Conservation (phyloP, 495 filamentous ascomycete genomes). For the Aspergillus bridgeri region DNA sequence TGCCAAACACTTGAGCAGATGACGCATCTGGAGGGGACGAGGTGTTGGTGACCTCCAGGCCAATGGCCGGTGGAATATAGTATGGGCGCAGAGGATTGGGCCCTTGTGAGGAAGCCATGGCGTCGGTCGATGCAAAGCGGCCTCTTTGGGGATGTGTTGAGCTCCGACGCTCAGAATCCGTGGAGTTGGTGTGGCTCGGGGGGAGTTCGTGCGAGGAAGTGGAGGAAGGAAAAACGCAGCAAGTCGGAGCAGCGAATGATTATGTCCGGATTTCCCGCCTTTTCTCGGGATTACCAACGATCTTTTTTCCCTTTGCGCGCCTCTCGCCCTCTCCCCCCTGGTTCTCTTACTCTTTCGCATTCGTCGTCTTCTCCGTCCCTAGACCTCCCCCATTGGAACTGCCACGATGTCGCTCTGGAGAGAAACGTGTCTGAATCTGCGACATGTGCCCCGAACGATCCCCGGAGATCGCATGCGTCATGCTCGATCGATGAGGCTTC, state of each 20-base stretch:
- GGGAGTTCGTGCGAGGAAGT: constrained; percentile 14
- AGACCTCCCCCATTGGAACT: not conserved
- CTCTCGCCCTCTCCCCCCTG: constrained; percentile 5
- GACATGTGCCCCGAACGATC: constrained; percentile 27
- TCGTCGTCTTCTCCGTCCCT: constrained; percentile 6
- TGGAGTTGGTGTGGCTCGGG: not conserved
- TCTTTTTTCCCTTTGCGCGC: constrained; percentile 14
- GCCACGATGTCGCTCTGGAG: constrained; percentile 37
- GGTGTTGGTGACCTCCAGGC: constrained; percentile 39
- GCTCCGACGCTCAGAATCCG: not conserved
- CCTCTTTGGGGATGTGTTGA: not conserved
- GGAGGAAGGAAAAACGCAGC: constrained; percentile 7
- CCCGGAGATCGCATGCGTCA: constrained; percentile 28
- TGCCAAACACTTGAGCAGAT: constrained; percentile 52
- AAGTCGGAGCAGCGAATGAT: constrained; percentile 8
- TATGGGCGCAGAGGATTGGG: constrained; percentile 93
- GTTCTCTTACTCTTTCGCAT: constrained; percentile 10
- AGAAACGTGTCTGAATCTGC: constrained; percentile 36
- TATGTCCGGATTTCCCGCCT: constrained; percentile 24
- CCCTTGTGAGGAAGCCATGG: constrained; percentile 49
- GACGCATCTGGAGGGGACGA: constrained; percentile 43
- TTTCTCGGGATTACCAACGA: constrained; percentile 19
- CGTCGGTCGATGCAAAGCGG: not conserved
- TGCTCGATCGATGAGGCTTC: constrained; percentile 32
- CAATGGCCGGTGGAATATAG: constrained; percentile 82